A percentile compares a stretch with the other conserved stretches of the same genome.
Conservation (phyloP, 2,329 filamentous ascomycete genomes). For the Fusarium nurragi region DNA sequence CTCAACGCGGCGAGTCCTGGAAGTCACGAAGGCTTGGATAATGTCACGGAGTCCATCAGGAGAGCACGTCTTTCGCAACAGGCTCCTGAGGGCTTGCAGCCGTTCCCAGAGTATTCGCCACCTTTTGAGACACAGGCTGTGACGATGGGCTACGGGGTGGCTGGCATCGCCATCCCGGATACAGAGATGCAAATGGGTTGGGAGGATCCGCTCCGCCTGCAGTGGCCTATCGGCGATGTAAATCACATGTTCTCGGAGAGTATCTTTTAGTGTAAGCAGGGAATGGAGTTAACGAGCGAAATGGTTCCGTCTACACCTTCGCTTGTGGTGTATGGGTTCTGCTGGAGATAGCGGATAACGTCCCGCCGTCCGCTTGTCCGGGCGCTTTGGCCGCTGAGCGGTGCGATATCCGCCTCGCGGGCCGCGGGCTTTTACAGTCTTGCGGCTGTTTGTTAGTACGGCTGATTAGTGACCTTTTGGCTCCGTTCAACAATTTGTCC, state of each 20-base stretch:
- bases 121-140: constrained; percentile 1
- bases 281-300: no score
- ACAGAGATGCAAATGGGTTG: constrained; percentile 28
- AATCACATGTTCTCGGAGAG: constrained; percentile 32
- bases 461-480: no score
- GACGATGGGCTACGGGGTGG: not conserved
- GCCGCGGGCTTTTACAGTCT: not conserved
- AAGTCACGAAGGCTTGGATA: constrained; percentile 7
- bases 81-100: not conserved
- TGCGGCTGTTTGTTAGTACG: no score
- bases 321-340: not conserved
- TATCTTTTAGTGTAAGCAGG: constrained; percentile 8
- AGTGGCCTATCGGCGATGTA: constrained; percentile 29
- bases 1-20: constrained; percentile 4
- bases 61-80: constrained; percentile 9
- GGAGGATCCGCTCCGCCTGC: constrained; percentile 23
- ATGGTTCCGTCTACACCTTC: no score
- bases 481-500: no score
- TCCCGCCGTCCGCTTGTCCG: no score
- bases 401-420: not conserved
- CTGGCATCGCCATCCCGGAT: constrained; percentile 7
- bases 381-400: not conserved
- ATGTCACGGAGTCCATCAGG: constrained; percentile 15
- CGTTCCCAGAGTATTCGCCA: constrained; percentile 13
- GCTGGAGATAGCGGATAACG: not conserved